Base-by-base conservation (phyloP, 257 asterid genomes). In the Verbascum thapsus region DNA sequence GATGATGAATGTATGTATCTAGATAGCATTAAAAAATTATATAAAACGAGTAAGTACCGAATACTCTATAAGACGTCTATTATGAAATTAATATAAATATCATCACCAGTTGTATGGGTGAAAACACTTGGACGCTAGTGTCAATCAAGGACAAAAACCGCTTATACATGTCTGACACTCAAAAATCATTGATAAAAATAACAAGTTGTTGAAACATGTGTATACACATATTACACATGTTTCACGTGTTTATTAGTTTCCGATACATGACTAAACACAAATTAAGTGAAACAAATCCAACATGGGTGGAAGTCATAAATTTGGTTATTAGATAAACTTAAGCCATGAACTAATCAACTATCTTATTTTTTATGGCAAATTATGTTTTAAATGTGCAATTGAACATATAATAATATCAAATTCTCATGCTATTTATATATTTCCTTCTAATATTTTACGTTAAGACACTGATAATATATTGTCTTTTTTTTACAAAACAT, bases 1-100 rank as follows among this genome's bases (percentile, higher is more conserved):
- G 95, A 78, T 57, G 96, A 75, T 55, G 95, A 83, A 42, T 79
- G 90, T 45, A 65, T 74, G 68, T 91, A 91, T 71, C 96, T 91
- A 69, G 8, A 61, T 34, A 50, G 66, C 63, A 75, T 26, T n/a
- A n/a, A 53, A 35, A 69, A 42, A 51, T 32, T 58, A 52, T 30
- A 49, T 61, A 63, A 38, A 57, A 57, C 20, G 49, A 22, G 54
- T 50, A 71, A 72, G 47, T n/a, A n/a, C 58, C 34, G 43, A 47
- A 41, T 22, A 22, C 23, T 26, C 22, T 47, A 22, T 9, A 58
- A 65, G 43, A 34, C 58, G 22, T 22, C 49, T 32, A 35, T 41
- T 11, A 60, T 3, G 13, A 45, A 59, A 43, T 53, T 34, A 41
- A 58, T 11, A 20, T 32, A 59, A 45, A 26, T 26, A 39, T 35